Conservation (phyloP, 495 filamentous ascomycete genomes). For the Aspergillus ostianus region DNA sequence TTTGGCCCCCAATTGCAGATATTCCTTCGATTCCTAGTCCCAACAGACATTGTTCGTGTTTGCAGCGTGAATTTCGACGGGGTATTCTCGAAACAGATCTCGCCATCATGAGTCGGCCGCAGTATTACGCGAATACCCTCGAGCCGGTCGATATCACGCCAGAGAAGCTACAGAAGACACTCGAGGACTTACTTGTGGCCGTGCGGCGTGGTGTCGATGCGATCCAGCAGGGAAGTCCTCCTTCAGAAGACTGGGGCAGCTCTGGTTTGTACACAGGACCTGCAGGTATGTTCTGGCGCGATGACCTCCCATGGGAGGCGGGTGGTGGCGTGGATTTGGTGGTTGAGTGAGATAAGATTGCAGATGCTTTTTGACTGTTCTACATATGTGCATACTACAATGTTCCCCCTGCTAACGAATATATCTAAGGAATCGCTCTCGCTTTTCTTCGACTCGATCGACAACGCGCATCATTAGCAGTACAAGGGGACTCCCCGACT, state of each 20-base stretch:
- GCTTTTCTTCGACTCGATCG: conserved; percentile 39
- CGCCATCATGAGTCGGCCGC: conserved; percentile 12
- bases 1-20: neutral
- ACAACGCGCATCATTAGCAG: conserved; percentile 26
- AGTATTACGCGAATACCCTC: conserved; percentile 23
- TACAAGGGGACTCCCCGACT: conserved; percentile 7
- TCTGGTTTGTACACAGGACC: conserved; percentile 31
- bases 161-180: conserved; percentile 12
- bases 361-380: no score
- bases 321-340: neutral
- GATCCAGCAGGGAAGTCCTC: conserved; percentile 23
- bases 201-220: conserved; percentile 29
- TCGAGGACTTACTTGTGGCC: conserved; percentile 30
- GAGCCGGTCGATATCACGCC: conserved; percentile 14
- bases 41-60: neutral
- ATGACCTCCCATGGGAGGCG: neutral
- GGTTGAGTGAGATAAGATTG: neutral
- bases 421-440: conserved; percentile 33
- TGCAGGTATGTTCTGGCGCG: conserved; percentile 23
- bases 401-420: conserved; percentile 3
- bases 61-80: neutral
- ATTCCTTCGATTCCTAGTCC: neutral
- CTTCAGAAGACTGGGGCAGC: conserved; percentile 24
- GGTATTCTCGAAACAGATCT: neutral
- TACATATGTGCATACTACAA: neutral